Conservation (phyloP, 257 asterid genomes). For the Nicotiana tabacum region DNA sequence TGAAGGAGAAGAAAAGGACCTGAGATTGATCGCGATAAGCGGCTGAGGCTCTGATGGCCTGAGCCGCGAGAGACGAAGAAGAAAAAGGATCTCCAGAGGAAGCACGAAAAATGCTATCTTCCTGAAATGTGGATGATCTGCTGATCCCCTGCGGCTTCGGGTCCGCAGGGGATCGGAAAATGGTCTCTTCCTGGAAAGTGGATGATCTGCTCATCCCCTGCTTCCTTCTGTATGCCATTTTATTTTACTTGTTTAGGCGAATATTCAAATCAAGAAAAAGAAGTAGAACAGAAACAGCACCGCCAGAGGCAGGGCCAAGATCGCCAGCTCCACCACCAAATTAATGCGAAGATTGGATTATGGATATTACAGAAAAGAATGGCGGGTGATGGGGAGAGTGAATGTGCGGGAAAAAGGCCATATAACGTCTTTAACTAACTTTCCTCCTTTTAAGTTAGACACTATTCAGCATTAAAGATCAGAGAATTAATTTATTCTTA, state of each 20-base stretch:
- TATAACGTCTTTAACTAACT: slow-evolving; percentile 8
- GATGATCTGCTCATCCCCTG: slow-evolving; percentile 18
- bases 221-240: slow-evolving; percentile 23
- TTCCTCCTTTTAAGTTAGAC: slow-evolving; percentile 2
- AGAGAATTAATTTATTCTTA: neutral
- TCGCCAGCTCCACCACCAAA: neutral
- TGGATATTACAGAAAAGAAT: neutral
- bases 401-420: neutral
- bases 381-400: neutral
- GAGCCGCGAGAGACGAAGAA: slow-evolving; percentile 11
- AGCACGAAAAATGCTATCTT: neutral
- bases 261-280: neutral
- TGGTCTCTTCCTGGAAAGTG: slow-evolving; percentile 18
- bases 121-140: slow-evolving; percentile 19
- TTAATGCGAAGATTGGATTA: neutral
- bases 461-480: neutral
- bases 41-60: slow-evolving; percentile 16
- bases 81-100: neutral
- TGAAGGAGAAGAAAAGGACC: neutral
- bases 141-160: slow-evolving; percentile 10
- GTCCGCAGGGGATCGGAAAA: neutral
- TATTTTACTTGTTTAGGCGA: neutral
- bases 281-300: neutral
- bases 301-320: neutral
- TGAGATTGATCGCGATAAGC: slow-evolving; percentile 6